Evolutionary conservation across 495 filamentous ascomycete species (phyloP), one percentile per base, ranked within the genome.

Genomic region (Sabuloglossum arenarium): DNA sequence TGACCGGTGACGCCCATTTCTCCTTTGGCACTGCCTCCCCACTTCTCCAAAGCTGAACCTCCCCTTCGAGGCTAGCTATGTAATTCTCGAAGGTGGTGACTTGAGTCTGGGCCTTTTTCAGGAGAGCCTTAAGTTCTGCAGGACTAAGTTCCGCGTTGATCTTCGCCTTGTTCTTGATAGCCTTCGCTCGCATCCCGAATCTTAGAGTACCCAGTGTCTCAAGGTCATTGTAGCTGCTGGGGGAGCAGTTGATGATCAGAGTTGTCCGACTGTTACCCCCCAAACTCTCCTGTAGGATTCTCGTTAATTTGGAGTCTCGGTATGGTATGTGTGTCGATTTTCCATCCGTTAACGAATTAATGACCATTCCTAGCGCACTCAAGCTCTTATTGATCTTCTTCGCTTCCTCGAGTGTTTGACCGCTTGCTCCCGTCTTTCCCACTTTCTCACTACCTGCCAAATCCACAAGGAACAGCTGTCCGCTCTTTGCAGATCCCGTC

Each of bases 311-410:
- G 43, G 93, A 97, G 67, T 98, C 91, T 75, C 91, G 84, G 67
- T 98, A 98, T 0, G 91, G 91, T 53, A 98, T 79, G 61, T 97
- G 88, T 32, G 82, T 84, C n/a, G 90, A 96, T 85, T 94, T 96
- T 63, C 91, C 91, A 66, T 97, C 93, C 3, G 91, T 97, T 57
- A 98, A 73, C 14, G 89, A 79, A 66, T 98, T 98, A 75, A 98
- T 98, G 65, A 98, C 91, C 88, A 95, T 98, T 64, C 91, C 91
- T 28, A 98, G 75, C 21, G 91, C 88, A 64, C 89, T 95, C 72
- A 98, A 77, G 73, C 88, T 94, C 75, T 95, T 97, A 76, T 98
- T 98, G 73, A 98, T 98, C 74, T 98, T 98, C 73, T 98, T 97
- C 27, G 93, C 91, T 66, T 98, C 91, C 65, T 98, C 91, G 24